Percentiles rank a stretch among this genome's conserved stretches.
Conservation (phyloP, 148 eudicot species). For the Cornus kousa region DNA sequence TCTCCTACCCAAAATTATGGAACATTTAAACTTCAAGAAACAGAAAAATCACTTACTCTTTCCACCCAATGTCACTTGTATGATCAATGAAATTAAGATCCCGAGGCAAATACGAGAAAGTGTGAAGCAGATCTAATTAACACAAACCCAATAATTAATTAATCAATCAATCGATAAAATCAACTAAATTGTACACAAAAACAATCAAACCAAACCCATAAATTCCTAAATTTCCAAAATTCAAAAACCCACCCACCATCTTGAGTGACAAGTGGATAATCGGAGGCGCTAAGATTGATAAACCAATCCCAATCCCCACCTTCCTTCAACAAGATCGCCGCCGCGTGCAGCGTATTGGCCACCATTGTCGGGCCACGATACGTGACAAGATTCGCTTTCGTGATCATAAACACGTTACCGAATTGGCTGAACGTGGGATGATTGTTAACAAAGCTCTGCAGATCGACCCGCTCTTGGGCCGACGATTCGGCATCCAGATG, state of each 20-base stretch:
- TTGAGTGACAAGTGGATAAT: slow-evolving; percentile 47
- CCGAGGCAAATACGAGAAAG: slow-evolving; percentile 35
- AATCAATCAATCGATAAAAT: background rate
- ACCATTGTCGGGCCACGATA: slow-evolving; percentile 46
- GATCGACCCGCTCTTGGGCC: slow-evolving; percentile 23
- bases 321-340: slow-evolving; percentile 32
- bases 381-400: slow-evolving; percentile 38
- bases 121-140: slow-evolving; percentile 40
- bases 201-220: background rate
- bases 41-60: slow-evolving; percentile 36
- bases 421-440: slow-evolving; percentile 18
- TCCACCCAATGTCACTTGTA: slow-evolving; percentile 58
- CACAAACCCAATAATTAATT: slow-evolving; percentile 6
- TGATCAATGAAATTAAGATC: slow-evolving; percentile 55
- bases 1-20: background rate
- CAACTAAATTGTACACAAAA: background rate
- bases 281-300: slow-evolving; percentile 41
- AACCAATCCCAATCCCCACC: slow-evolving; percentile 47
- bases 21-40: background rate
- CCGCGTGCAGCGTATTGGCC: slow-evolving; percentile 37
- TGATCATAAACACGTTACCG: slow-evolving; percentile 30
- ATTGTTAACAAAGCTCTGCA: slow-evolving; percentile 10
- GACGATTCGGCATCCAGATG: slow-evolving; percentile 33
- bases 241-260: slow-evolving; percentile 24
- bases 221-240: background rate